Evolutionary conservation across 2,329 filamentous ascomycete genomes (phyloP), one percentile per base, ranked within the genome.

Genomic region (Diaporthe citri): DNA sequence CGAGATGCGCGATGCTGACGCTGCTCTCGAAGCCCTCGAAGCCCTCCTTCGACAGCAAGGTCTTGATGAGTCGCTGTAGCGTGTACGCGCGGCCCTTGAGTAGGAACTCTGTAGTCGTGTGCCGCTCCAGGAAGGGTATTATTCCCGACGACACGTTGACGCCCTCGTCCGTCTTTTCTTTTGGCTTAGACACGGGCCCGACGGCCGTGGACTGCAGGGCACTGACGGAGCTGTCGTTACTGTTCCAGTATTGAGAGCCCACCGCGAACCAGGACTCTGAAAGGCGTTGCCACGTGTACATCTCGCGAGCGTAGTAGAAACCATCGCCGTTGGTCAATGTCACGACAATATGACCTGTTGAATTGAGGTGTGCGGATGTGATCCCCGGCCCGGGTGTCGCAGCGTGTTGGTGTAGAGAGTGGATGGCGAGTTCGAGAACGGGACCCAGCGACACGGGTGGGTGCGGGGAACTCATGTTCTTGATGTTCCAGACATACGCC

Each of bases 251-350:
- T 82, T 99, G 97, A 79, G 95, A 97, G 25, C 96, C 96, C 0
- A 98, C 95, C 0, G 96, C 96, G 95, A 97, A 99, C 97, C 97
- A 99, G 2, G 95, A 90, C 82, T 99, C 97, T 2, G 95, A 97
- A n/a, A 99, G 88, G 13, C 96, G 92, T 83, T 98, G 96, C 97
- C 97, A 99, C 10, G 92, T 91, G 83, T 92, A 96, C 93, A 99
- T 94, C 25, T 90, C 89, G 0, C 93, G 90, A 2, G 94, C 94
- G 84, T 99, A 99, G 71, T 93, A 93, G 84, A 95, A 99, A 2
- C 97, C 97, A 79, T 99, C 96, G 28, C 97, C 97, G 79, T 98
- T 98, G 34, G 93, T 97, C 75, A 99, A 88, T 0, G 95, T 97
- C n/a, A 98, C 91, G 34, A 98, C 89, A 28, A 98, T 90, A 59